Percentiles rank a stretch among this genome's conserved stretches.
Conservation (phyloP, 2,329 filamentous ascomycete genomes). For the Apiospora phragmitis region DNA sequence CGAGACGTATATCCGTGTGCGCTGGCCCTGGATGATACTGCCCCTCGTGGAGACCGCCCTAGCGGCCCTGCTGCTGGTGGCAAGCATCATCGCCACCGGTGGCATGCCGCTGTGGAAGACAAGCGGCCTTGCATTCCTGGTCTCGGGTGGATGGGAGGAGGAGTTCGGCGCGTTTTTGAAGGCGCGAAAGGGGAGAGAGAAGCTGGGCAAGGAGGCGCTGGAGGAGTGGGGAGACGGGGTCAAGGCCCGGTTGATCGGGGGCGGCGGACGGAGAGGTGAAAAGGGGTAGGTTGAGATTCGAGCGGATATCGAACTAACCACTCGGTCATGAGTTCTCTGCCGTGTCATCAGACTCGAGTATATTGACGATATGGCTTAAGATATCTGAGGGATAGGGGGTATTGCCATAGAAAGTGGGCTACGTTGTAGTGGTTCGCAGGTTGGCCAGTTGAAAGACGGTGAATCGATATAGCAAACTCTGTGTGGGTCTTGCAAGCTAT, state of each 20-base stretch:
- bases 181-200: neutral
- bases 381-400: neutral
- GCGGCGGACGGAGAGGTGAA: neutral
- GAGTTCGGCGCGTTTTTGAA: neutral
- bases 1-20: conserved; percentile 22
- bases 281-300: neutral
- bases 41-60: conserved; percentile 18
- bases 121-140: neutral
- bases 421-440: too few species aligned
- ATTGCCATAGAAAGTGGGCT: neutral
- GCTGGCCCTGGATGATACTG: conserved; percentile 19
- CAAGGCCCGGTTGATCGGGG: neutral
- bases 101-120: neutral
- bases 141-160: neutral
- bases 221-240: neutral
- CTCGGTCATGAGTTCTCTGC: neutral
- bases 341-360: neutral
- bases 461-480: too few species aligned
- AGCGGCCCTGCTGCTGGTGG: conserved; percentile 2
- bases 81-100: neutral
- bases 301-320: neutral
- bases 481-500: too few species aligned
- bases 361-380: too few species aligned
- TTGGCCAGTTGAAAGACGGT: conserved; percentile 24
- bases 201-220: neutral